Evolutionary conservation across 495 filamentous ascomycete species (phyloP), one percentile per base, ranked within the genome.

Genomic region (Lasiosphaeria hispida): DNA sequence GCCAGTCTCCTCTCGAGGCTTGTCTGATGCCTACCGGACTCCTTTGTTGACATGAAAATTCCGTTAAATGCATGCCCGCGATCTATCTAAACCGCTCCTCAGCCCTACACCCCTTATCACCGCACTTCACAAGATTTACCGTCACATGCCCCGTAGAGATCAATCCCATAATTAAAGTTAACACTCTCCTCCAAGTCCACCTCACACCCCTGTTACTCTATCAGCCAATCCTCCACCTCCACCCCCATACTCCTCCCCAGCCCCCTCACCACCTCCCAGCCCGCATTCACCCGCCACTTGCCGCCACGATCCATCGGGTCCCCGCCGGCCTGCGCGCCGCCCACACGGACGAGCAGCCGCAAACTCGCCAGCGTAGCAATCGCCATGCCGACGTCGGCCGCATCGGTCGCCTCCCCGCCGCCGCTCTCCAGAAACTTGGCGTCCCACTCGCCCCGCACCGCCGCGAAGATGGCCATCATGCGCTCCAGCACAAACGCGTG

Each of bases 401-500:
- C 53, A 30, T 70, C 76, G 15, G 14, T 64, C 65, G 23, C 65
- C 61, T 34, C 71, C 66, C 55, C 57, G 18, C 39, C 17, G 8
- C 60, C 11, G 3, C 34, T 41, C 13, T 49, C 38, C 14, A 36
- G n/a, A 3, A 15, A 52, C 48, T 61, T 53, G 7, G 76, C 74
- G 11, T 84, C 78, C 60, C 85, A 83, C 55, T 92, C 86, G 1
- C 87, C 86, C 36, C 88, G 73, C 42, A 97, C 85, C 1, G 88
- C 86, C 23, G 87, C 85, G 62, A 93, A 92, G 23, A 98, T 95
- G 0, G 93, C 91, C 17, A 96, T 75, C 72, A 96, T 77, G 4
- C 94, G 80, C 75, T 98, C 94, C 9, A 97, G 74, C 14, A 89
- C 83, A 65, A 97, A 98, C 3, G 91, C 83, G 52, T 91, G 87